phyloP scores from a whole-genome alignment of 2,329 filamentous ascomycete species.

The Myrmaecium sp. region DNA sequence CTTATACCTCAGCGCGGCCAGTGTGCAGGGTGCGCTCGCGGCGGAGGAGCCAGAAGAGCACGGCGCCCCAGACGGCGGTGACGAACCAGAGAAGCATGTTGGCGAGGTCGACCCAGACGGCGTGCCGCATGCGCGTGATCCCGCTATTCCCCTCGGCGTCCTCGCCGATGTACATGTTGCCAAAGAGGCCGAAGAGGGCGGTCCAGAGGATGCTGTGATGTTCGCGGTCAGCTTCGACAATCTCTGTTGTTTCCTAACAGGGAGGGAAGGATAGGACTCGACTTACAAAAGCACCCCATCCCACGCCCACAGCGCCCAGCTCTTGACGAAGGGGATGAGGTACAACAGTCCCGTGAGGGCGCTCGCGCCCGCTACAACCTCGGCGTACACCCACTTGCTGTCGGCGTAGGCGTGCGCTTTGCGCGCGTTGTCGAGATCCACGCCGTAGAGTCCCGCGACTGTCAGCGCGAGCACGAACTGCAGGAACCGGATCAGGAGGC shows the following conservation, averaged over 20 bases:
- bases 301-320: slow-evolving; percentile 43
- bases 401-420: slow-evolving; percentile 27
- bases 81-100: slow-evolving; percentile 63
- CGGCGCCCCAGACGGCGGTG: slow-evolving; percentile 36
- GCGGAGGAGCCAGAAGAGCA: slow-evolving; percentile 45
- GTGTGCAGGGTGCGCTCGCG: not conserved
- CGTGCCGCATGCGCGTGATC: slow-evolving; percentile 65
- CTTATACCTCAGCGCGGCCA: not conserved
- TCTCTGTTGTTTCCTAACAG: too few relatives aligned
- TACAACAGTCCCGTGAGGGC: slow-evolving; percentile 49
- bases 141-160: slow-evolving; percentile 45
- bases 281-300: slow-evolving; percentile 30
- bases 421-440: slow-evolving; percentile 20
- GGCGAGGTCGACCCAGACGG: slow-evolving; percentile 66
- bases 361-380: slow-evolving; percentile 48
- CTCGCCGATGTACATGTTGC: slow-evolving; percentile 58
- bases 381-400: slow-evolving; percentile 42
- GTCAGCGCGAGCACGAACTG: slow-evolving; percentile 63
- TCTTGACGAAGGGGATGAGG: slow-evolving; percentile 40
- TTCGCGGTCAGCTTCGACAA: slow-evolving; percentile 1
- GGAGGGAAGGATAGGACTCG: too few relatives aligned
- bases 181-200: slow-evolving; percentile 70
- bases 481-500: slow-evolving; percentile 49
- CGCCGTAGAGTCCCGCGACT: slow-evolving; percentile 53
- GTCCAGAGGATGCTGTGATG: slow-evolving; percentile 49